Evolutionary conservation across 2,329 filamentous ascomycete species (phyloP).

Genomic region (Ceratocystis cacaofunesta): DNA sequence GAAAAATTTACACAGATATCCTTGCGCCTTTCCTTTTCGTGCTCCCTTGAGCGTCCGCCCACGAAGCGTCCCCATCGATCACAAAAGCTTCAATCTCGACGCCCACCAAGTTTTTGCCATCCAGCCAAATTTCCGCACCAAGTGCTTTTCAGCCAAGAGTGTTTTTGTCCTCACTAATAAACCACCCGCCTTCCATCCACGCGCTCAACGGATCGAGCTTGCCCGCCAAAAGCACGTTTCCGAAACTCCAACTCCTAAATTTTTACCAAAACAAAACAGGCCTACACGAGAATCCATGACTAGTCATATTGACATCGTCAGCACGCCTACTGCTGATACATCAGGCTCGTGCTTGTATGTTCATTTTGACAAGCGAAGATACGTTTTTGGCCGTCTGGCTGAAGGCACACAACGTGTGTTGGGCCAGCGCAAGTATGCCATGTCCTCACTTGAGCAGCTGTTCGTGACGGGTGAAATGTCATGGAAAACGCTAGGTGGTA

Average conservation of each 20-base stretch:
- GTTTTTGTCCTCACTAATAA: slow-evolving; percentile 16
- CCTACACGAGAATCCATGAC: slow-evolving; percentile 40
- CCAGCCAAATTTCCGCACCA: slow-evolving; percentile 7
- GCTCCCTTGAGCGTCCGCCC: neutral
- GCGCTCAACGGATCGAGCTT: neutral
- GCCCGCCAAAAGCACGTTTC: neutral
- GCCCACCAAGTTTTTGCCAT: slow-evolving; percentile 13
- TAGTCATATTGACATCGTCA: slow-evolving; percentile 58
- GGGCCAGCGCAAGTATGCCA: slow-evolving; percentile 48
- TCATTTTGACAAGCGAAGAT: slow-evolving; percentile 67
- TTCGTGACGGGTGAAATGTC: slow-evolving; percentile 67
- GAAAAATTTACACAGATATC: neutral
- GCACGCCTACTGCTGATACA: slow-evolving; percentile 77
- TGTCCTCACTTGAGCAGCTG: slow-evolving; percentile 56
- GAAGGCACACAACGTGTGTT: slow-evolving; percentile 76
- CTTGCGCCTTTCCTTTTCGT: neutral
- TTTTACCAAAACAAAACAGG: neutral
- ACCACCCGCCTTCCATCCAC: neutral
- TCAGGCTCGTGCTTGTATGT: slow-evolving; percentile 63
- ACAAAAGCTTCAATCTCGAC: slow-evolving; percentile 7
- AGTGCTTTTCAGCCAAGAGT: slow-evolving; percentile 13
- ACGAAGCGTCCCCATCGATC: slow-evolving; percentile 8
- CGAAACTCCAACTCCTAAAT: neutral
- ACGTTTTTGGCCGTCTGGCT: slow-evolving; percentile 66
- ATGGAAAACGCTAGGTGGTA: slow-evolving; percentile 65